These are phyloP conservation scores for Blastocystis sp. DNA, from an alignment of 352 stramenopile species.

Conservation along the genomic window DNA sequence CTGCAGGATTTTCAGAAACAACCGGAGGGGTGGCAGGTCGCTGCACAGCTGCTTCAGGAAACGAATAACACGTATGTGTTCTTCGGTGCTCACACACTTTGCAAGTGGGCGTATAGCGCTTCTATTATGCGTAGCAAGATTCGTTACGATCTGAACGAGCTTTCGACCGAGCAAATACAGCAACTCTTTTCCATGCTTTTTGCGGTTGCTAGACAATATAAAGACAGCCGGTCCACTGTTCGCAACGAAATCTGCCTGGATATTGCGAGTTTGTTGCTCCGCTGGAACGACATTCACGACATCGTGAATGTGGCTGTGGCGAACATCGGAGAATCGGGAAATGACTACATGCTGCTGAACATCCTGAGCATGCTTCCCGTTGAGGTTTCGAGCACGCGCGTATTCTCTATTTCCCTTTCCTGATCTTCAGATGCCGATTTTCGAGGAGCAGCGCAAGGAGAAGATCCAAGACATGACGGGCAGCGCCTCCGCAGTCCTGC, in stretches of 20 bases:
- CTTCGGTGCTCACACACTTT: slow-evolving; percentile 43
- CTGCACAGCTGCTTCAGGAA: slow-evolving; percentile 22
- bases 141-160: slow-evolving; percentile 40
- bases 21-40: neutral
- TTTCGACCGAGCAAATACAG: neutral
- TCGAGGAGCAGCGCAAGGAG: slow-evolving; percentile 30
- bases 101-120: neutral
- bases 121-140: neutral
- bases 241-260: slow-evolving; percentile 49
- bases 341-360: slow-evolving; percentile 37
- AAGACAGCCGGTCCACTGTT: neutral
- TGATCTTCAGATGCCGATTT: slow-evolving; percentile 40
- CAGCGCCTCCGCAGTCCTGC: neutral
- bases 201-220: neutral
- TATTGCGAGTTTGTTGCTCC: slow-evolving; percentile 14
- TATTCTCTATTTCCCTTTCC: neutral
- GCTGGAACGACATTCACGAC: slow-evolving; percentile 13
- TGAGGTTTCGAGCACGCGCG: slow-evolving; percentile 9
- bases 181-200: slow-evolving; percentile 41
- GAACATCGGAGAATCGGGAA: slow-evolving; percentile 33
- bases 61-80: slow-evolving; percentile 5
- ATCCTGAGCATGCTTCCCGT: slow-evolving; percentile 37
- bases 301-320: slow-evolving; percentile 25
- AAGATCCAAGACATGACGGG: slow-evolving; percentile 32
- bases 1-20: slow-evolving; percentile 32